Base-by-base conservation (phyloP, 163 green algal species). In the Chlamydomonas reinhardtii region DNA sequence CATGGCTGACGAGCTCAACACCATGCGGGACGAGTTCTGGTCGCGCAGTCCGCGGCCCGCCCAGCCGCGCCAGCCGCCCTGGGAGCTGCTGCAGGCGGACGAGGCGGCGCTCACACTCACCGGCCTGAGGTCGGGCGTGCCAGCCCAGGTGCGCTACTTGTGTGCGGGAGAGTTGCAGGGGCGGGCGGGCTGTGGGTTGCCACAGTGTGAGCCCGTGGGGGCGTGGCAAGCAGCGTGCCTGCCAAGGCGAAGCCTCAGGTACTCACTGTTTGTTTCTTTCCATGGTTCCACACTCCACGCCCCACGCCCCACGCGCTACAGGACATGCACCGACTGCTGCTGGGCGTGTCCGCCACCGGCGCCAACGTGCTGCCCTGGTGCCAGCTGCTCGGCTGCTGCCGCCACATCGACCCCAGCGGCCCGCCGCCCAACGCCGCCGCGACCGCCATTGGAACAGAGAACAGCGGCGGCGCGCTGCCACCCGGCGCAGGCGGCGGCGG, bases 321-420 rank as follows among this genome's bases (percentile, higher is more conserved):
- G 68, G 84, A 89, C 66, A 81, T 89, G 75, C 84, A 89, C 74
- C 74, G 84, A 2, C 84, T 89, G 52, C 62, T 89, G 68, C 75
- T 89, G 75, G 84, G 84, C 25, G 69, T 86, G 32, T 78, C 79
- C 25, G 16, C 32, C 69, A 73, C 69, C 12, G 79, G 79, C 32
- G 69, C 31, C 69, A 86, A 86, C 79, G 69, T 86, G 79, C 69
- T 86, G 69, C 79, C 79, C 69, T 86, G 79, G 79, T 86, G 68
- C 79, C 79, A 86, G 52, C 79, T 86, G 79, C 79, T 86, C 69
- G 79, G 79, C 65, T 29, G 19, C 32, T 86, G 79, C 69, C 69
- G 79, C 32, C 79, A 86, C 34, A 74, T 86, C 27, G 79, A 86
- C 79, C 79, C 79, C 65, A 68, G 25, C 39, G 69, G 61, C 12